Evolutionary conservation across 129 eudicot species (phyloP), one percentile per base, ranked within the genome.

Genomic region (Tagetes patula): DNA sequence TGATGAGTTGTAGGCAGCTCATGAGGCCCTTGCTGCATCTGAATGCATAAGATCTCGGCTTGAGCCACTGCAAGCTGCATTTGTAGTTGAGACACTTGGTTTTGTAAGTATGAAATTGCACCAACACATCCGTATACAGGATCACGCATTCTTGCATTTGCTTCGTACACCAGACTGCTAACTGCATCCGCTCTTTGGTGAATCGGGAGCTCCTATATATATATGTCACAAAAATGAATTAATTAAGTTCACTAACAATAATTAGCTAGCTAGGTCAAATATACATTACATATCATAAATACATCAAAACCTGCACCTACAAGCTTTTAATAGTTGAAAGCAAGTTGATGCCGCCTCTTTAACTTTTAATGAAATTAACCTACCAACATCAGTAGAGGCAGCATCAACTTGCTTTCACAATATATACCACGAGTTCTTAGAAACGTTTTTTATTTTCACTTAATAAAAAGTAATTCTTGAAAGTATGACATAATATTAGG

Each of bases 1-100:
- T 70, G 81, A 48, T 53, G 43, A 4, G 63, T 43, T 7, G 72
- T 64, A 5, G 79, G 64, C 41, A 73, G 27, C 9, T 75, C 75
- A 20, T 52, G 31, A 58, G 79, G 74, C 64, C 82, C 83, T 27
- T 91, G 96, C 68, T 93, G 98, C 98, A 93, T 93, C 82, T 93
- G 96, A 49, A 93, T 84, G 87, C 96, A 89, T 27, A 87, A 60
- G 47, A 93, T 93, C 86, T 93, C 98, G 2, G 98, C 96, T 77
- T 93, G 96, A 65, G 98, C 98, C 5, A 93, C 89, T 5, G 98
- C 96, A 9, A 93, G 84, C 65, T 93, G 98, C 98, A 87, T 93
- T 79, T 93, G 95, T 31, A 93, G 80, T 79, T 93, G 95, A 0
- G 95, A 89, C 4, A 93, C 96, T 78, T 93, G 96, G 34, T 86